A percentile compares a stretch with the other conserved stretches of the same genome.
These are phyloP conservation scores for Sophora flavescens DNA, from an alignment of 306 rosid species.

Conservation along the genomic window DNA sequence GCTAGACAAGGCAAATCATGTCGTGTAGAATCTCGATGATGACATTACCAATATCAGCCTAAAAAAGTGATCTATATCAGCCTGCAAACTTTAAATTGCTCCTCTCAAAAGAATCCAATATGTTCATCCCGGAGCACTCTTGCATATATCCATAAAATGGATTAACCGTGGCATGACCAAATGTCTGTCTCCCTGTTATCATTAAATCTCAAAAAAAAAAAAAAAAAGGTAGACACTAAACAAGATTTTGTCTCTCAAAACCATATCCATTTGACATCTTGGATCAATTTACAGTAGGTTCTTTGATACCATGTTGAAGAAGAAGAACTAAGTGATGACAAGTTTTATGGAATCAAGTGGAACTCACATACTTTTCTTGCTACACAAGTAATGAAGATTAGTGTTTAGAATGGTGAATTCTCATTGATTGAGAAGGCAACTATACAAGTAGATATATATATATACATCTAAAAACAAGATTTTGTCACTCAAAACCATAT, in stretches of 20 bases:
- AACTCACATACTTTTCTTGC: no score
- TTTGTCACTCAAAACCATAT: no score
- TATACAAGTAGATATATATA: no score
- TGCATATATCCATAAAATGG: conserved; percentile 23
- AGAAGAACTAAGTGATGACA: no score
- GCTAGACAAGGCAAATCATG: neutral
- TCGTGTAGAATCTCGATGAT: no score
- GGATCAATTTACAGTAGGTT: conserved; percentile 18
- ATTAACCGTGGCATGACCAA: neutral
- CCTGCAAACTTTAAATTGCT: neutral
- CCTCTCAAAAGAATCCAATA: conserved; percentile 26
- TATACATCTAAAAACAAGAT: no score
- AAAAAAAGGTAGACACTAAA: conserved; percentile 26
- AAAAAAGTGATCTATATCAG: neutral
- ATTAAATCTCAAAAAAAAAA: conserved; percentile 12
- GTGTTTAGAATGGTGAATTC: no score
- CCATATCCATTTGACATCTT: conserved; percentile 10
- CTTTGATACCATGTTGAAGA: no score
- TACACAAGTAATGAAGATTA: no score
- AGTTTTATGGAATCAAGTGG: no score
- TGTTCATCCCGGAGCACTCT: neutral
- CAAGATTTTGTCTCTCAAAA: conserved; percentile 31
- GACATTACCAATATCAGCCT: neutral
- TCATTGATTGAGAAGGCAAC: no score
- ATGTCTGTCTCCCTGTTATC: neutral